Conservation (phyloP, 345 rosid genomes). For the Citrus maxima region DNA sequence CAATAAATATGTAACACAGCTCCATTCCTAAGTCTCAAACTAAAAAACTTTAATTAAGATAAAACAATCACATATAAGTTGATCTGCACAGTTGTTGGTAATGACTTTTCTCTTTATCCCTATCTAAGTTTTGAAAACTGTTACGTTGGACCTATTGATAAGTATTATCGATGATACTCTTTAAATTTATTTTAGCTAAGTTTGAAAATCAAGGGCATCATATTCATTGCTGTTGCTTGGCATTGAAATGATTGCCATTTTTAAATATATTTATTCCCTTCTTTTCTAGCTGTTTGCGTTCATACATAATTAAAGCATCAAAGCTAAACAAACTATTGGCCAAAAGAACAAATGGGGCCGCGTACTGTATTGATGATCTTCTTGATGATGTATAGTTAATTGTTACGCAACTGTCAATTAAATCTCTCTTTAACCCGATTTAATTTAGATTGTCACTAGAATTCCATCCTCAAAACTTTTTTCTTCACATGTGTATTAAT, state of each 20-base stretch:
- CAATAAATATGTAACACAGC: accelerated
- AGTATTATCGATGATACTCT: not conserved
- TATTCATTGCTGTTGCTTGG: not conserved
- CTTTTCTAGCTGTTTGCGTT: too few relatives aligned
- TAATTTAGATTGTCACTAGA: too few relatives aligned
- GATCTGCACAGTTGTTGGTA: not conserved
- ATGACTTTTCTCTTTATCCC: slow-evolving; percentile 7
- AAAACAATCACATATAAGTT: accelerated
- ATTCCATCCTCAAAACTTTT: too few relatives aligned
- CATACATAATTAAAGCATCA: too few relatives aligned
- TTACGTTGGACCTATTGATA: not conserved
- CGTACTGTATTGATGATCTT: too few relatives aligned
- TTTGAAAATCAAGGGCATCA: not conserved
- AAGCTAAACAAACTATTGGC: too few relatives aligned
- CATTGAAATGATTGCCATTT: not conserved
- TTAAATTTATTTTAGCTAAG: not conserved
- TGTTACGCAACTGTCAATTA: too few relatives aligned
- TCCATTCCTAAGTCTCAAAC: accelerated
- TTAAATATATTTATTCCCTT: too few relatives aligned
- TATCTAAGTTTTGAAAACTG: not conserved
- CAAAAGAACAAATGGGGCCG: too few relatives aligned
- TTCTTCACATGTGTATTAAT: too few relatives aligned
- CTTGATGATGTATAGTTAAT: too few relatives aligned
- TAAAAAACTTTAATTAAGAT: accelerated
- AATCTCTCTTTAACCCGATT: too few relatives aligned